Base-by-base conservation (phyloP, 345 rosid species). In the Clausena lansium region DNA sequence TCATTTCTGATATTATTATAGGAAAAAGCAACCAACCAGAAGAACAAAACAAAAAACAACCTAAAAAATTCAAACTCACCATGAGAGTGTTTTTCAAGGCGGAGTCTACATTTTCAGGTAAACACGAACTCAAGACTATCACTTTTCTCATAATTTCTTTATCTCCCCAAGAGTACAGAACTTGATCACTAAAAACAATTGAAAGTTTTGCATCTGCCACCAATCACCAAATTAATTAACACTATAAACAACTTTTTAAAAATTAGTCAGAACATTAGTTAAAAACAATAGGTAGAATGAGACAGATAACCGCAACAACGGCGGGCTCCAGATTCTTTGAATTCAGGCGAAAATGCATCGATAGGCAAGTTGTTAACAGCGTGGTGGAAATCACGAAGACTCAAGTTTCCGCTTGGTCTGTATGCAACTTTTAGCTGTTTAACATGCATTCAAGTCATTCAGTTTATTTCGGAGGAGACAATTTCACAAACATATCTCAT, bases 371-470 rank as follows among this genome's bases (percentile, higher is more conserved):
- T 86, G 70, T 89, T 87, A 71, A 93, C 94, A 74, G 98, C 94
- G 0, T 83, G 93, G 83, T 95, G 98, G 64, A 95, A 95, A 77
- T 89, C 97, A 33, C 90, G 87, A 36, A 95, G 88, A 78, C 85
- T 77, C 78, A 89, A 95, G 81, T 86, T 83, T 83, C 89, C 87
- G 73, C 83, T 68, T 58, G 97, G 97, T 78, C 83, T 74, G 76
- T 91, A 89, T 14, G 92, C 94, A 72, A 92, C 38, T 76, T 87
- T 88, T 9, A 95, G 79, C 97, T 93, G 90, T 76, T 71, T 54
- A 9, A 61, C 70, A 24, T 59, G 9, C 22, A 67, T 20, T 22
- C 72, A 47, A 20, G 39, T 65, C 38, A 68, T 54, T 76, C 35
- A 67, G 38, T n/a, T 24, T 45, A 50, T 13, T 45, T 7, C 5